Conservation (phyloP, 2,329 filamentous ascomycete genomes). For the Dothiorella sarmentorum region DNA sequence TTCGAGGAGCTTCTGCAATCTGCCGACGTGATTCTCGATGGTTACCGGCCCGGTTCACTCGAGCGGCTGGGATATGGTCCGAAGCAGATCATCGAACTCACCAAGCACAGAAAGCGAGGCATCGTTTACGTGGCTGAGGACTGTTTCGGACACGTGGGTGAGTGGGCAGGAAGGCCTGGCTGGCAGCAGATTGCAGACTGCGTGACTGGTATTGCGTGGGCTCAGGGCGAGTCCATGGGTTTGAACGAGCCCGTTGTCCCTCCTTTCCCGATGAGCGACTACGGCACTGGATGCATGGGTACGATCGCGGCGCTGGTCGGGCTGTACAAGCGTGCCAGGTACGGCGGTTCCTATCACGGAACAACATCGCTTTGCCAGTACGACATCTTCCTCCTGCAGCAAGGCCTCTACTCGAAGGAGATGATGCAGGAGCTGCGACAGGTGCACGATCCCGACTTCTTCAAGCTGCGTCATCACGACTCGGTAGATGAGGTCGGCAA, state of each 20-base stretch:
- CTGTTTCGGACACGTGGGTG: constrained; percentile 64
- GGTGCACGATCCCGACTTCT: constrained; percentile 52
- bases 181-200: constrained; percentile 73
- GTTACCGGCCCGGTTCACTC: constrained; percentile 65
- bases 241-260: constrained; percentile 62
- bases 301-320: constrained; percentile 64
- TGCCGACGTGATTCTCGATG: constrained; percentile 65
- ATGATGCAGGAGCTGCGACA: constrained; percentile 53
- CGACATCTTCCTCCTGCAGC: constrained; percentile 61
- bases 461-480: constrained; percentile 56
- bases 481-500: constrained; percentile 65
- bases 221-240: constrained; percentile 61
- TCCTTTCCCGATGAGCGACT: constrained; percentile 58
- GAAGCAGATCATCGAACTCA: constrained; percentile 51
- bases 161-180: constrained; percentile 62
- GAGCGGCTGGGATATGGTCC: constrained; percentile 62
- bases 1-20: constrained; percentile 61
- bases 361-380: constrained; percentile 65
- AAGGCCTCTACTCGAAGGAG: constrained; percentile 54
- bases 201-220: constrained; percentile 58
- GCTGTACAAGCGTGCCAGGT: constrained; percentile 59
- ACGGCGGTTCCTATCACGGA: constrained; percentile 64
- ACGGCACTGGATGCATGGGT: constrained; percentile 70
- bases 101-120: constrained; percentile 56
- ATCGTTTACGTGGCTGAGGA: constrained; percentile 68